Conservation (phyloP, 768 basidiomycete species). For the Boletus coccyginus region DNA sequence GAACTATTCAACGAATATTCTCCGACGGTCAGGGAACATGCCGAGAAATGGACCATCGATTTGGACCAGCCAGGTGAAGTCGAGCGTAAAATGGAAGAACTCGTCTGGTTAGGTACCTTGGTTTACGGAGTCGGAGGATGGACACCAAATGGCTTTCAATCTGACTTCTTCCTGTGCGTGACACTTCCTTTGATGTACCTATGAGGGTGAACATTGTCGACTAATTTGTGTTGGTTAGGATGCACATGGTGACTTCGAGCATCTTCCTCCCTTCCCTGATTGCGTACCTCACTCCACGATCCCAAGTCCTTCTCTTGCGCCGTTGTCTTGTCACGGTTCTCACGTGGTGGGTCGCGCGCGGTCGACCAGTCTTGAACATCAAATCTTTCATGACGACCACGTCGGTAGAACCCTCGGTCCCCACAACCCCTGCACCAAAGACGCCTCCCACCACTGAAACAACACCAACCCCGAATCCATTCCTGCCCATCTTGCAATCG, state of each 20-base stretch:
- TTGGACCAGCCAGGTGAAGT: slow-evolving; percentile 35
- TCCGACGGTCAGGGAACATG: slow-evolving; percentile 15
- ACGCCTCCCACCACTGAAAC: slow-evolving; percentile 7
- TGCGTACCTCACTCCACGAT: slow-evolving; percentile 4
- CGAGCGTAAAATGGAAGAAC: slow-evolving; percentile 60
- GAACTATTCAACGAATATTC: not conserved
- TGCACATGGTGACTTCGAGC: slow-evolving; percentile 29
- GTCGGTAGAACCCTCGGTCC: slow-evolving; percentile 14
- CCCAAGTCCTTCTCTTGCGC: slow-evolving; percentile 27
- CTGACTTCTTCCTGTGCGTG: slow-evolving; percentile 50
- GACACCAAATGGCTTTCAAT: slow-evolving; percentile 44
- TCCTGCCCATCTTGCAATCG: slow-evolving; percentile 38
- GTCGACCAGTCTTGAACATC: slow-evolving; percentile 30
- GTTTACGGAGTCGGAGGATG: slow-evolving; percentile 57
- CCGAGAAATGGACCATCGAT: slow-evolving; percentile 43
- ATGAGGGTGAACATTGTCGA: too few species aligned
- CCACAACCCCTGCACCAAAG: not conserved
- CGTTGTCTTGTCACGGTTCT: slow-evolving; percentile 26
- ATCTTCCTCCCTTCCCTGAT: slow-evolving; percentile 27
- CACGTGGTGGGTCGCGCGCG: slow-evolving; percentile 28
- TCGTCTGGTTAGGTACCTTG: slow-evolving; percentile 51
- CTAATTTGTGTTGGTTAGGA: slow-evolving; percentile 9
- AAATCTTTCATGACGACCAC: slow-evolving; percentile 28
- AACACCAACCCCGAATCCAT: slow-evolving; percentile 31
- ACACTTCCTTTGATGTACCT: not conserved